Conservation (phyloP, 768 basidiomycete species). For the Phanerodontia chrysosporium region DNA sequence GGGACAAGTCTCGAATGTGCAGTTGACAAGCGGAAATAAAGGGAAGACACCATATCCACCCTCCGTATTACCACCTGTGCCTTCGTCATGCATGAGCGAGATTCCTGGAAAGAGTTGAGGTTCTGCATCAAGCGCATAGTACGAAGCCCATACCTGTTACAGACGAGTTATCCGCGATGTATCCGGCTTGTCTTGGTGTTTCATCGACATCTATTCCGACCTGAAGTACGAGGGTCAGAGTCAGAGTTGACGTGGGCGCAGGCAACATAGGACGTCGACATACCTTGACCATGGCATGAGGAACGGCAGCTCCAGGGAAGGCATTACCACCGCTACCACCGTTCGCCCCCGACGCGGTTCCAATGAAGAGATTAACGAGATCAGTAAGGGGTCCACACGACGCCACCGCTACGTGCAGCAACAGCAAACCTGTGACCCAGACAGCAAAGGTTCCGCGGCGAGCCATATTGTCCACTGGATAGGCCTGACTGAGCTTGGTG, state of each 20-base stretch:
- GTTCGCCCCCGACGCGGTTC: conserved; percentile 42
- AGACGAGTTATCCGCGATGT: conserved; percentile 39
- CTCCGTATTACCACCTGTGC: conserved; percentile 47
- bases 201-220: conserved; percentile 50
- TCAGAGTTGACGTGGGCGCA: not conserved
- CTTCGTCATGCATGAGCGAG: conserved; percentile 51
- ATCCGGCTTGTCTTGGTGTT: conserved; percentile 47
- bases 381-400: conserved; percentile 32
- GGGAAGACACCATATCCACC: conserved; percentile 52
- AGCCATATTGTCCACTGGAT: not conserved
- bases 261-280: no score
- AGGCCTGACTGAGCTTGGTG: not conserved
- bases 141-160: conserved; percentile 15
- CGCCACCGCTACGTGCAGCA: no score
- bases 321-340: conserved; percentile 45
- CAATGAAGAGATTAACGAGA: conserved; percentile 49
- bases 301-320: conserved; percentile 47
- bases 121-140: not conserved
- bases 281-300: conserved; percentile 52
- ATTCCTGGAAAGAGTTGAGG: conserved; percentile 37
- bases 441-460: not conserved
- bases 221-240: conserved; percentile 18
- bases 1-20: conserved; percentile 38
- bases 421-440: not conserved
- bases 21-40: conserved; percentile 41